Percentiles rank a stretch among this genome's conserved stretches.
Conservation (phyloP, 106 monocot genomes). For the Allium cepa region DNA sequence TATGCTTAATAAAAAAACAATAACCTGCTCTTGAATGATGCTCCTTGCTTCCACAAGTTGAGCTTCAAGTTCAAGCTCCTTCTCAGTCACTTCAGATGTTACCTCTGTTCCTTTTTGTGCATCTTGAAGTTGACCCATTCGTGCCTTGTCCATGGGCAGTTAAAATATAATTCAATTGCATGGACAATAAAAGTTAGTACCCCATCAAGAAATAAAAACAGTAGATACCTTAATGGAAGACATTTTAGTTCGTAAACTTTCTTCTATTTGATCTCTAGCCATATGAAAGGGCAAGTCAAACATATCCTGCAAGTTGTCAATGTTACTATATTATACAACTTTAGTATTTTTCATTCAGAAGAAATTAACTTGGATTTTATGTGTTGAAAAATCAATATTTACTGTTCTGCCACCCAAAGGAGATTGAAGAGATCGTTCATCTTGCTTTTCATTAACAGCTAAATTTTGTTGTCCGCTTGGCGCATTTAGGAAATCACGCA, state of each 20-base stretch:
- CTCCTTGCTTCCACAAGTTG: conserved; percentile 99
- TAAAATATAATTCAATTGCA: background rate
- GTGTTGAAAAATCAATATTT: background rate
- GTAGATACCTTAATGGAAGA: conserved; percentile 79
- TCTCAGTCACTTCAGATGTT: conserved; percentile 83
- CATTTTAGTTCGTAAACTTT: conserved; percentile 95
- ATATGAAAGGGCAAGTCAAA: conserved; percentile 99
- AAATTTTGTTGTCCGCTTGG: conserved; percentile 52
- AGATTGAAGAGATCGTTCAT: conserved; percentile 54
- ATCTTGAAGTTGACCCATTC: conserved; percentile 96
- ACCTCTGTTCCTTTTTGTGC: conserved; percentile 94
- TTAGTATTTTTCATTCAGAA: background rate
- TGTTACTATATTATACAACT: background rate
- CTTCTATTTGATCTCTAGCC: conserved; percentile 99
- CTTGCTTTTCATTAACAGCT: conserved; percentile 34
- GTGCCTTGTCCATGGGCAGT: conserved; percentile 26
- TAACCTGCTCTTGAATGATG: conserved; percentile 98
- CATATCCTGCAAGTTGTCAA: conserved; percentile 56
- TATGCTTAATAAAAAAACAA: background rate
- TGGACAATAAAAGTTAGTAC: background rate
- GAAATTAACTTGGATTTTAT: background rate
- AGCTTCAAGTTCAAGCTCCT: conserved; percentile 98
- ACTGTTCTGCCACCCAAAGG: conserved; percentile 80
- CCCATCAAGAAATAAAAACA: background rate
- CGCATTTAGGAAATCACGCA: conserved; percentile 94